phyloP scores from a whole-genome alignment of 257 asterid species.

The Cynanchum wilfordii region DNA sequence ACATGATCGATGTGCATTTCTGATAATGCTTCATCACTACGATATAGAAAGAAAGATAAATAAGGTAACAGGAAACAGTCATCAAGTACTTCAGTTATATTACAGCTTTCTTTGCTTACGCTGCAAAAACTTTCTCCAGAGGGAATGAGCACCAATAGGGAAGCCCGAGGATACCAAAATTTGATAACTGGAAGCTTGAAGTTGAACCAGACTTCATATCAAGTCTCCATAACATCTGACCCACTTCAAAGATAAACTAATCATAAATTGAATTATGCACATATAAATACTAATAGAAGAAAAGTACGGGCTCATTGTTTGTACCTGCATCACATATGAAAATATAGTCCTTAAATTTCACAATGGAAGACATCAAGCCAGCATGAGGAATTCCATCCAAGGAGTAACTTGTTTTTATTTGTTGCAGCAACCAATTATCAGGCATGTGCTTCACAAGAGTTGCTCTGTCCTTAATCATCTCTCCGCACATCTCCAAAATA shows the following conservation, averaged over 20 bases:
- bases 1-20: conserved; percentile 47
- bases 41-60: conserved; percentile 17
- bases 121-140: conserved; percentile 56
- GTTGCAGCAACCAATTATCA: conserved; percentile 52
- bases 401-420: conserved; percentile 27
- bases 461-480: conserved; percentile 61
- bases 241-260: conserved; percentile 50
- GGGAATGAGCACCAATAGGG: conserved; percentile 81
- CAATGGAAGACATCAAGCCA: conserved; percentile 65
- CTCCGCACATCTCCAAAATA: conserved; percentile 75
- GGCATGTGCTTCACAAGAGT: conserved; percentile 53
- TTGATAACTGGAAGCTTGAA: conserved; percentile 54
- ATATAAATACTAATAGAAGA: background rate
- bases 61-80: conserved; percentile 15
- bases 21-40: conserved; percentile 42
- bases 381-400: conserved; percentile 58
- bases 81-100: background rate
- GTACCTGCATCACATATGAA: conserved; percentile 77
- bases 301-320: conserved; percentile 15
- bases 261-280: conserved; percentile 23
- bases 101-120: conserved; percentile 36
- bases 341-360: conserved; percentile 46
- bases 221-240: conserved; percentile 61
- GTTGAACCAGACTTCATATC: conserved; percentile 43
- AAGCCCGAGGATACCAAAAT: conserved; percentile 76